Evolutionary conservation across 129 eudicot species (phyloP).

Genomic region (Chrysanthemum makinoi): DNA sequence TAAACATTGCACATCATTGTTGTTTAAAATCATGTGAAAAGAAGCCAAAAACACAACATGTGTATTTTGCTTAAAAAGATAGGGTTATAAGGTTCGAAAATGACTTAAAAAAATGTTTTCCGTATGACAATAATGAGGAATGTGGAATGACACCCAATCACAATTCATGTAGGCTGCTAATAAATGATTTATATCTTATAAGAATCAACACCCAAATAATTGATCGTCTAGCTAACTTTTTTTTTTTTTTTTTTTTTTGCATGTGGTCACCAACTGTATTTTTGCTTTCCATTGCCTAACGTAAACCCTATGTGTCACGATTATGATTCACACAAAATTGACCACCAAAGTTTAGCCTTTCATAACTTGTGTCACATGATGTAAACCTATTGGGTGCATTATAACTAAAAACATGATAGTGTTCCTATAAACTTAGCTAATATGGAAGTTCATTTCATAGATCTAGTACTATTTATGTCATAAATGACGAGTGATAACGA

Average conservation of each 20-base stretch:
- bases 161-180: constrained; percentile 18
- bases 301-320: constrained; percentile 4
- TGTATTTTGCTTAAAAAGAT: constrained; percentile 25
- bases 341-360: constrained; percentile 11
- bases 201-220: constrained; percentile 26
- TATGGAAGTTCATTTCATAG: no score
- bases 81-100: constrained; percentile 21
- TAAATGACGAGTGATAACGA: neutral
- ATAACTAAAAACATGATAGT: no score
- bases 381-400: neutral
- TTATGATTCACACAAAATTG: neutral
- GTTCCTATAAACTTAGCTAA: no score
- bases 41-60: constrained; percentile 35
- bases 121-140: constrained; percentile 33
- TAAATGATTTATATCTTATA: constrained; percentile 19
- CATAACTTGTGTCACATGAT: constrained; percentile 9
- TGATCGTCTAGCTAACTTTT: constrained; percentile 19
- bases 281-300: constrained; percentile 31
- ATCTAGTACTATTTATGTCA: neutral
- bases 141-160: constrained; percentile 38
- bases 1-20: constrained; percentile 28
- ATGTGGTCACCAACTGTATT: constrained; percentile 31
- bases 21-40: constrained; percentile 30
- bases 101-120: constrained; percentile 28
- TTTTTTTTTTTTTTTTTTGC: constrained; percentile 12